Conservation (phyloP, 768 basidiomycete genomes). For the Russula sp. region DNA sequence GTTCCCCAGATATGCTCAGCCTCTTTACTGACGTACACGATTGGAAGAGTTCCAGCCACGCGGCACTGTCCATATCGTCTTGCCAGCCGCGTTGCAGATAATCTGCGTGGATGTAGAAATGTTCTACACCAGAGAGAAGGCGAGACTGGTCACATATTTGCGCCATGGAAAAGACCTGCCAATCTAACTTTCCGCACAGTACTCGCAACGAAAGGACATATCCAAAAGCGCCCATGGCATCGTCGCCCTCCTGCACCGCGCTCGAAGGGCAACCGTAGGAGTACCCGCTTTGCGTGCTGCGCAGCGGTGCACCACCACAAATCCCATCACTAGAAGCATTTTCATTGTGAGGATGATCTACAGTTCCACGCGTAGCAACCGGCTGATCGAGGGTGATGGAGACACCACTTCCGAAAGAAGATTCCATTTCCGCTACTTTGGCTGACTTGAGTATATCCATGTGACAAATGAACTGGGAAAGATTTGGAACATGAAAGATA, state of each 20-base stretch:
- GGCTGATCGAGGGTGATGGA: background rate
- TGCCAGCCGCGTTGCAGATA: background rate
- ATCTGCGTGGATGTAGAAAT: background rate
- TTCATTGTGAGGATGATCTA: too few species aligned
- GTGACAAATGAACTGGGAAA: background rate
- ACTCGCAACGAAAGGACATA: background rate
- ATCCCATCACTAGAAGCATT: too few species aligned
- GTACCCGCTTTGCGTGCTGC: too few species aligned
- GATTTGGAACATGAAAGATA: background rate
- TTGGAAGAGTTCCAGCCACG: slow-evolving; percentile 1
- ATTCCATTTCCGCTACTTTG: background rate
- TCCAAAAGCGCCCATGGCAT: background rate
- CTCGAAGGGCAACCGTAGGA: too few species aligned
- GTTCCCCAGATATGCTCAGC: background rate
- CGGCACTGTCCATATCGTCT: background rate
- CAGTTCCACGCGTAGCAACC: background rate
- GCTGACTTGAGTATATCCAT: background rate
- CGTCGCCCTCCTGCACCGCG: background rate
- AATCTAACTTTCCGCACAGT: background rate
- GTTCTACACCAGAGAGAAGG: background rate
- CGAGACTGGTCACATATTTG: background rate
- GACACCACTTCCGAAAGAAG: background rate
- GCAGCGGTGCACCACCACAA: too few species aligned
- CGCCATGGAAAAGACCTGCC: background rate
- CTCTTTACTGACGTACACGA: background rate